Evolutionary conservation across 371 early-diverging fungal genomes (phyloP), one percentile per base, ranked within the genome.

Genomic region (Mucor plumbeus): DNA sequence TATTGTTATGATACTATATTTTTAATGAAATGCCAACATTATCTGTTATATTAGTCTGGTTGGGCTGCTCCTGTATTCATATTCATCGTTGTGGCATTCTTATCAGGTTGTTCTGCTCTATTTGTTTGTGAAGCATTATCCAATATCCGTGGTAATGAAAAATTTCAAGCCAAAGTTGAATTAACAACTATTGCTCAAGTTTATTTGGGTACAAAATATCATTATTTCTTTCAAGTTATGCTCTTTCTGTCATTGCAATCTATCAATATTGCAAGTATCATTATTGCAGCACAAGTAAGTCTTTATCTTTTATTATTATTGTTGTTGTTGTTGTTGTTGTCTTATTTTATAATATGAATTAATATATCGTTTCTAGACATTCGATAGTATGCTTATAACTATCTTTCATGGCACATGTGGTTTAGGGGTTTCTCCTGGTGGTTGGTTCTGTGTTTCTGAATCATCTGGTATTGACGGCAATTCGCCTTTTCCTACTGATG

Each of bases 91-190:
- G 72, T 86, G 6, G 83, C 78, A 10, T 54, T 81, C 10, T 69
- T 88, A 15, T 85, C 86, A 19, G 76, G 78, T 3, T 78, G 82
- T 21, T 80, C 87, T 14, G 82, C 88, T 19, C 75, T 94, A 15
- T 92, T 94, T 67, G 86, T 92, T 26, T 87, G 91, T 63, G 94
- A 94, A 67, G 90, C 90, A 11, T 86, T 94, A 83, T 90, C 91
- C 53, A 87, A 85, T 54, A 86, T 92, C 41, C 88, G 89, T 9
- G 94, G 93, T 17, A 94, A 93, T 74, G 86, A 88, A 56, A 81
- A 85, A 35, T 86, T 89, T 56, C 87, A 89, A 64, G 76, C 78
- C 13, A 77, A 85, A 67, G 81, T 88, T 14, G 88, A 88, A 59
- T 78, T 87, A 65, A 83, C 86, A 1, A 88, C 87, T 7, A 72